Percentiles rank a stretch among this genome's conserved stretches.
phyloP scores from a whole-genome alignment of 2,329 filamentous ascomycete genomes.

The Colletotrichum cordylinicola region DNA sequence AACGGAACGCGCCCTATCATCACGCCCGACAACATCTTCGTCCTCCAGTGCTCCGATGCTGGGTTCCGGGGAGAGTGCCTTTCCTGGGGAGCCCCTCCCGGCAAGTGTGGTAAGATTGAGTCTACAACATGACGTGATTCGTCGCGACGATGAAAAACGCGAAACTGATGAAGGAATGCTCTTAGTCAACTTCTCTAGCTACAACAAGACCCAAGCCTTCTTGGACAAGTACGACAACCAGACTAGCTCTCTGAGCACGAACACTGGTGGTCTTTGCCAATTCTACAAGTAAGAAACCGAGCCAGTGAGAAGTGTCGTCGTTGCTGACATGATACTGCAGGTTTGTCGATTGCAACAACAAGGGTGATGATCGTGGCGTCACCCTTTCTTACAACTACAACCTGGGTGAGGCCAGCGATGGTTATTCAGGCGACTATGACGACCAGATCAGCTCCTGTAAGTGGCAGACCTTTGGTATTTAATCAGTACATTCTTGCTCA shows the following conservation, averaged over 20 bases:
- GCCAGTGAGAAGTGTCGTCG: too few species aligned
- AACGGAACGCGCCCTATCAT: neutral
- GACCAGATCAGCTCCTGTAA: constrained; percentile 18
- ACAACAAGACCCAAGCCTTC: constrained; percentile 1
- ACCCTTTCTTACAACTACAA: constrained; percentile 12
- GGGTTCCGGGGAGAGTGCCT: neutral
- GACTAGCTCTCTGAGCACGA: constrained; percentile 9
- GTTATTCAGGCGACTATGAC: constrained; percentile 11
- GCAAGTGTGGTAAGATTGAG: constrained; percentile 1
- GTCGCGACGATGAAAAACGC: neutral
- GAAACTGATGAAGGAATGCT: neutral
- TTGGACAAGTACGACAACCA: constrained; percentile 13
- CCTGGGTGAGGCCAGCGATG: neutral
- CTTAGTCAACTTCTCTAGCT: constrained; percentile 4
- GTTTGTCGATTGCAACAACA: constrained; percentile 4
- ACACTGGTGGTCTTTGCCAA: constrained; percentile 14
- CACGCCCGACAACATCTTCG: constrained; percentile 6
- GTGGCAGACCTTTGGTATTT: neutral
- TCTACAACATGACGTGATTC: too few species aligned
- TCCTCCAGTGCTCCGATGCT: constrained; percentile 8
- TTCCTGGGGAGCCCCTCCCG: constrained; percentile 7
- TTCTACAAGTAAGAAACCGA: constrained; percentile 4
- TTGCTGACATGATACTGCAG: neutral
- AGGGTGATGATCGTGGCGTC: constrained; percentile 13
- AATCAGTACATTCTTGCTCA: neutral